Conservation (phyloP, 108 stramenopile genomes). For the Schizochytrium sp. region DNA sequence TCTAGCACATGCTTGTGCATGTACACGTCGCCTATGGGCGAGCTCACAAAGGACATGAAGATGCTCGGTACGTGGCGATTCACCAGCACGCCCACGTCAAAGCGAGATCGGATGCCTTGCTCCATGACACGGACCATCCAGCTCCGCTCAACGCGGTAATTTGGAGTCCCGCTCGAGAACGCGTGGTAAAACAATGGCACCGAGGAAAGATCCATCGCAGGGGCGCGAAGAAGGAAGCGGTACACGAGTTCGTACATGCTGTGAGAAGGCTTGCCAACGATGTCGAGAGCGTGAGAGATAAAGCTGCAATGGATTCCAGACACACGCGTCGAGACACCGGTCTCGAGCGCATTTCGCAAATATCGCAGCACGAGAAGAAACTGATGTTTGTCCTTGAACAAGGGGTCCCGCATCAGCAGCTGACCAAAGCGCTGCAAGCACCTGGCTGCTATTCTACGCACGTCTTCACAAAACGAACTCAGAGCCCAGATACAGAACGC, state of each 20-base stretch:
- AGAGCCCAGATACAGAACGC: neutral
- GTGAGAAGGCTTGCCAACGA: neutral
- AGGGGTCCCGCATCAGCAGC: neutral
- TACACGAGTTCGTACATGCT: neutral
- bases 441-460: neutral
- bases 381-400: neutral
- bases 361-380: neutral
- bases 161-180: neutral
- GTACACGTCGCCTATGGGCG: neutral
- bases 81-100: neutral
- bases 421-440: conserved; percentile 16
- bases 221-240: neutral
- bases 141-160: neutral
- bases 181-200: neutral
- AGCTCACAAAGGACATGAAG: neutral
- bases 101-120: neutral
- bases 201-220: neutral
- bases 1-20: neutral
- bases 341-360: neutral
- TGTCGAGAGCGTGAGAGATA: neutral
- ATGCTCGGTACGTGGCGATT: neutral
- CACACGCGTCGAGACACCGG: neutral
- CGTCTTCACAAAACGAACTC: neutral
- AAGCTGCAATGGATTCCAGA: neutral
- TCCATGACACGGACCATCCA: neutral